phyloP scores from a whole-genome alignment of 179 eudicot genomes.

The Heliamphora pulchella region DNA sequence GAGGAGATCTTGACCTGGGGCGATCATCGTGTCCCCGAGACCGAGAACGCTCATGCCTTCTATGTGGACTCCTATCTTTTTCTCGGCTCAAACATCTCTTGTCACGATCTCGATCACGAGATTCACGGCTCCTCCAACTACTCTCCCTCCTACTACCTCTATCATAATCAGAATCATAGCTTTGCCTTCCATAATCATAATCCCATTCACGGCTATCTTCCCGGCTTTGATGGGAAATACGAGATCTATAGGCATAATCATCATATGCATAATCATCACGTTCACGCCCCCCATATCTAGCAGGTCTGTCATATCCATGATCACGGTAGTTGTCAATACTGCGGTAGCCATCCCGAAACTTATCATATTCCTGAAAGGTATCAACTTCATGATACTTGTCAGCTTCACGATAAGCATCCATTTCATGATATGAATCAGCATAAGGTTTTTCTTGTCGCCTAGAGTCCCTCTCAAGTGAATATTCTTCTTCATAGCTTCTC shows the following conservation, averaged over 20 bases:
- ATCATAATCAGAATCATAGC: slow-evolving; percentile 90
- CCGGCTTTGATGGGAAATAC: slow-evolving; percentile 35
- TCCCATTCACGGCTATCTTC: slow-evolving; percentile 86
- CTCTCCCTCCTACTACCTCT: slow-evolving; percentile 64
- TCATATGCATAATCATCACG: slow-evolving; percentile 69
- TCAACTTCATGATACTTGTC: slow-evolving; percentile 38
- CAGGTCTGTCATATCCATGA: slow-evolving; percentile 48
- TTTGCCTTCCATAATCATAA: slow-evolving; percentile 64
- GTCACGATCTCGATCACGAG: slow-evolving; percentile 77
- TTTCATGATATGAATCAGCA: slow-evolving; percentile 49
- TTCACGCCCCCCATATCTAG: slow-evolving; percentile 60
- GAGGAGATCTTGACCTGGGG: slow-evolving; percentile 70
- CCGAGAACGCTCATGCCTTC: slow-evolving; percentile 65
- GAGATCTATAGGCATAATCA: slow-evolving; percentile 73
- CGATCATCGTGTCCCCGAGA: slow-evolving; percentile 76
- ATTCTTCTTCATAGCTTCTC: slow-evolving; percentile 81
- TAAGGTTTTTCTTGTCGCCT: slow-evolving; percentile 73
- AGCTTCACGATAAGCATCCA: slow-evolving; percentile 43
- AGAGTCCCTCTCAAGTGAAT: slow-evolving; percentile 64
- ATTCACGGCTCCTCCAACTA: slow-evolving; percentile 77
- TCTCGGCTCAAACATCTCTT: slow-evolving; percentile 24
- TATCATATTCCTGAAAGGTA: slow-evolving; percentile 31
- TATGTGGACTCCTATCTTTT: slow-evolving; percentile 62
- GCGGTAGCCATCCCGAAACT: slow-evolving; percentile 26
- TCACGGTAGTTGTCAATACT: slow-evolving; percentile 27